Evolutionary conservation across 2,329 filamentous ascomycete genomes (phyloP), one percentile per base, ranked within the genome.

Genomic region (Cercospora beticola): DNA sequence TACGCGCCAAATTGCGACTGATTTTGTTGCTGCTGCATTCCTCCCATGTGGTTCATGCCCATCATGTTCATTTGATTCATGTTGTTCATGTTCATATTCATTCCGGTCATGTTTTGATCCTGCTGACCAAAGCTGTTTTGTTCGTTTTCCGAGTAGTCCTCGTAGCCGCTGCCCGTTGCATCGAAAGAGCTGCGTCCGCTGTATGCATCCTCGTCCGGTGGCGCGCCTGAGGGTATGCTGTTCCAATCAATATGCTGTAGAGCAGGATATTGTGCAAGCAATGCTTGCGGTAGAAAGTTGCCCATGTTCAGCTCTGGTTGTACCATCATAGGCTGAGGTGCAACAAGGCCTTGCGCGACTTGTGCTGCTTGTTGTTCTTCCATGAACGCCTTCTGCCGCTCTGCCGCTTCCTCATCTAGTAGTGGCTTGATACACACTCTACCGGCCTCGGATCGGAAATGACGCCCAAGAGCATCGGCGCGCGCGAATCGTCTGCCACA

Each of bases 371-470:
- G 85, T 70, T 83, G 80, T 64, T 79, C 77, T 76, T 81, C 90
- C 79, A 90, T 86, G 85, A 90, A 91, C 30, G 86, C 83, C 58
- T 91, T 89, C 76, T 96, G 92, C 36, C 93, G 86, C 76, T 96
- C 93, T 40, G 90, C 83, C 65, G 93, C 91, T 83, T 99, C 95
- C 81, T 99, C 95, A 72, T 99, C 95, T 1, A 99, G 86, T 12
- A 99, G 83, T n/a, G 95, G 94, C 75, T 97, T 97, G 81, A 99
- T 99, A 78, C 95, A 99, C 64, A 97, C 92, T 33, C 95, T 88
- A 6, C 95, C 95, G 2, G 95, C 95, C 82, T 99, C 95, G 2
- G 93, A 97, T 64, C 95, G 87, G 84, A 99, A 99, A 82, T 95
- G 78, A 4, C 78, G 75, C 2, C 95, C 95, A 1, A 99, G 85